phyloP scores from a whole-genome alignment of 768 basidiomycete genomes.

The Agaricus sinodeliciosus region DNA sequence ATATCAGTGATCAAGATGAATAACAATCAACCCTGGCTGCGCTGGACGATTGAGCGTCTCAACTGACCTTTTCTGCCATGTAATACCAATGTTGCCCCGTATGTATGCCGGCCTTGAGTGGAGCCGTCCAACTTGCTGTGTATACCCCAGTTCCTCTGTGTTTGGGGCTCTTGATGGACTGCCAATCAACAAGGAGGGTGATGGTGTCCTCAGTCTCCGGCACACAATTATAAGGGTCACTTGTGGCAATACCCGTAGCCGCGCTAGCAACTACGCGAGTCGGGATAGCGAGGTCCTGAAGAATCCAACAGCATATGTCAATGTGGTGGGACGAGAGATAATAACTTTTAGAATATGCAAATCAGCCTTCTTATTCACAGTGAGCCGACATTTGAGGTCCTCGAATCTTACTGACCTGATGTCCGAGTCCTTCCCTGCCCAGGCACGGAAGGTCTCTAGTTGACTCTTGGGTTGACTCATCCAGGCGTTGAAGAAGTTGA shows the following conservation, averaged over 20 bases:
- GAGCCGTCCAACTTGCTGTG: conserved; percentile 94
- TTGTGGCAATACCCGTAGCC: conserved; percentile 85
- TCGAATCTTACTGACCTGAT: conserved; percentile 50
- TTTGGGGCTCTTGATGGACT: conserved; percentile 64
- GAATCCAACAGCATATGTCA: conserved; percentile 82
- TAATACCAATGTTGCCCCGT: conserved; percentile 93
- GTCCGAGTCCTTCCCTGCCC: conserved; percentile 93
- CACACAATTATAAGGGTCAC: conserved; percentile 83
- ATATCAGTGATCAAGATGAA: conserved; percentile 5
- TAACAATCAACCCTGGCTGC: not conserved
- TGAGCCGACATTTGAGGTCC: not conserved
- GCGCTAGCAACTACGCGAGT: conserved; percentile 89
- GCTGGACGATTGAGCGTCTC: not conserved
- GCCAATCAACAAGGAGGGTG: conserved; percentile 92
- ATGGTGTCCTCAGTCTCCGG: conserved; percentile 91
- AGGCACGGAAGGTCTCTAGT: conserved; percentile 89
- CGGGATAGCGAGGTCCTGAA: conserved; percentile 68
- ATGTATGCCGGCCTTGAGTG: conserved; percentile 83
- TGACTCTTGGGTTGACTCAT: conserved; percentile 97
- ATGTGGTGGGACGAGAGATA: conserved; percentile 95
- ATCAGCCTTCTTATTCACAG: not conserved
- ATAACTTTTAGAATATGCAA: conserved; percentile 42
- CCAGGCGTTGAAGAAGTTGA: conserved; percentile 95
- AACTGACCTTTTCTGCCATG: conserved; percentile 78
- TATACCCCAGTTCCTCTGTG: conserved; percentile 87